Evolutionary conservation across 768 basidiomycete species (phyloP), one percentile per base, ranked within the genome.

Genomic region (Leccinum obscurum): DNA sequence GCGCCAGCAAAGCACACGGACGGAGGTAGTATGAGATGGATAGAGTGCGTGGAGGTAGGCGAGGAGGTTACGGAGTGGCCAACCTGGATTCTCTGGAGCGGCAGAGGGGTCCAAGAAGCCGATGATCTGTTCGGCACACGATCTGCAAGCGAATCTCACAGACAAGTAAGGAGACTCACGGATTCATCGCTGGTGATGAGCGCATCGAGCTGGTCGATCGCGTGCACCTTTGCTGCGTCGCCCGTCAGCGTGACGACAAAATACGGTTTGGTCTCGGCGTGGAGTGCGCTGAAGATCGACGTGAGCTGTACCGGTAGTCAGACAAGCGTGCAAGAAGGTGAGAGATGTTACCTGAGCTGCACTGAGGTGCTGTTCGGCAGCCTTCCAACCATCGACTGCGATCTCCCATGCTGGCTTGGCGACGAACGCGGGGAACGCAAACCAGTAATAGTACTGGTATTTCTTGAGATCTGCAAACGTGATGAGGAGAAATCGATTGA

Each of bases 391-490:
- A 11, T 75, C 69, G 6, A 80, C 82, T 35, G 78, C 77, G 64
- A 92, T 87, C 77, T 92, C 88, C 95, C 95, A 98, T 6, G 89
- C 85, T 7, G 97, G 95, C 65, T 92, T 93, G 22, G 91, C 80
- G 0, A 89, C 88, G 64, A 98, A 88, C 0, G 95, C 93, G 2
- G 97, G 96, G 73, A 98, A 97, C 0, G 92, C 90, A 69, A 98
- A 98, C 97, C 96, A 99, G 76, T 98, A 98, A 69, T 89, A 95
- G 72, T 94, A 98, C 65, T 89, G 90, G 80, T 97, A 98, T 74
- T 95, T 98, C 82, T 98, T 99, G 66, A 99, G 86, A 75, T 99
- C 97, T 1, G 97, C 93, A 66, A 88, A 98, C 0, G 95, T 94
- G 66, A 99, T 90, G 54, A 97, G 79, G 22, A 98, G 80, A 77